Evolutionary conservation across 805 yeast genomes (phyloP).

Genomic region (Debaryomyces castellii): DNA sequence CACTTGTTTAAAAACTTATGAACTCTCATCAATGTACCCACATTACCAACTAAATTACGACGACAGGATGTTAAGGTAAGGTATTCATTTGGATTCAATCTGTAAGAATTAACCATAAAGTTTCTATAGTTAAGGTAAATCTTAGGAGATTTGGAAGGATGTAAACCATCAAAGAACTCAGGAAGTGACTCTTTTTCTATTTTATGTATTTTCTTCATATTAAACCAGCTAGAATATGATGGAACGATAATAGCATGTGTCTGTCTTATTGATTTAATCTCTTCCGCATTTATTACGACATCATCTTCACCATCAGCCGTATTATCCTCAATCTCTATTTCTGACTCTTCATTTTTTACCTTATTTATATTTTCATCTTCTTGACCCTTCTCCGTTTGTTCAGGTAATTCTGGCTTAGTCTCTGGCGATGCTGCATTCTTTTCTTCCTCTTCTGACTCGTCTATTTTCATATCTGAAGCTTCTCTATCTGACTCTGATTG

Average conservation of each 20-base stretch:
- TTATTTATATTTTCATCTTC: not conserved
- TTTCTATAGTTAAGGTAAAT: slow-evolving; percentile 81
- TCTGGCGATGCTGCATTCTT: not conserved
- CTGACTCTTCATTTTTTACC: not conserved
- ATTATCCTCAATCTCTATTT: slow-evolving; percentile 2
- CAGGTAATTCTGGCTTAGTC: not conserved
- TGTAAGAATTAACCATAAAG: slow-evolving; percentile 83
- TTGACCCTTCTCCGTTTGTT: not conserved
- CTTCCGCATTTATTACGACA: not conserved
- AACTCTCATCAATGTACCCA: slow-evolving; percentile 80
- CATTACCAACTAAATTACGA: slow-evolving; percentile 88
- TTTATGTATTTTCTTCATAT: slow-evolving; percentile 65
- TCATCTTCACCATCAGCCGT: slow-evolving; percentile 4
- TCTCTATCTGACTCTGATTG: not conserved
- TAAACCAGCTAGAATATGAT: slow-evolving; percentile 86
- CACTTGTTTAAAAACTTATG: slow-evolving; percentile 83
- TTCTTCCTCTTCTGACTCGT: not conserved
- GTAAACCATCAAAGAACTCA: slow-evolving; percentile 76
- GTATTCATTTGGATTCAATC: slow-evolving; percentile 87
- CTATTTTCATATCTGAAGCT: no score
- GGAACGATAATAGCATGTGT: slow-evolving; percentile 85
- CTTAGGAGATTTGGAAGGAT: slow-evolving; percentile 76
- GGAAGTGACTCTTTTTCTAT: slow-evolving; percentile 85
- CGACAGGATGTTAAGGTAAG: slow-evolving; percentile 88
- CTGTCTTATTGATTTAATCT: slow-evolving; percentile 40